A percentile compares a stretch with the other conserved stretches of the same genome.
These are phyloP conservation scores for Phytopythium mirpurense DNA, from an alignment of 352 stramenopile genomes.

Conservation along the genomic window DNA sequence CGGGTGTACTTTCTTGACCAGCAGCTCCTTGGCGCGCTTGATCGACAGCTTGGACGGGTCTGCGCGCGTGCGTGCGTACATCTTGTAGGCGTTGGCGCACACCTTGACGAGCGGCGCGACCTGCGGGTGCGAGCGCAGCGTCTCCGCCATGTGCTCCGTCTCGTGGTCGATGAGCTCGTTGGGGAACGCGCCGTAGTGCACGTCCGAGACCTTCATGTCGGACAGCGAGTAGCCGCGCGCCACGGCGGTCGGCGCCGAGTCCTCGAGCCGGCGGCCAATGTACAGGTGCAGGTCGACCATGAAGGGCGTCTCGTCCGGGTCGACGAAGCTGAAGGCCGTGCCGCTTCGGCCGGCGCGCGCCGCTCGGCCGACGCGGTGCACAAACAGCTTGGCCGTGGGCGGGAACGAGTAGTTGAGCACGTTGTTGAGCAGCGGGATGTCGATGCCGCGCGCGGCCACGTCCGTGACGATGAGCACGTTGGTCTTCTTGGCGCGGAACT, in stretches of 20 bases:
- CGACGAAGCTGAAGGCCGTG: conserved; percentile 95
- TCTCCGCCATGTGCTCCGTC: conserved; percentile 92
- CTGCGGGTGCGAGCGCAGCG: conserved; percentile 77
- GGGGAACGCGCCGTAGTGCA: conserved; percentile 98
- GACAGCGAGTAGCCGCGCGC: conserved; percentile 84
- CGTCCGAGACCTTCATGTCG: conserved; percentile 93
- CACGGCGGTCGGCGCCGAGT: conserved; percentile 50
- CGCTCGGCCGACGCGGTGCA: conserved; percentile 95
- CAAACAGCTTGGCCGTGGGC: conserved; percentile 91
- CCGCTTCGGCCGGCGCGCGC: conserved; percentile 93
- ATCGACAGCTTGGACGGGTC: conserved; percentile 95
- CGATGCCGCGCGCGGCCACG: conserved; percentile 92
- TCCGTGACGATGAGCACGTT: conserved; percentile 93
- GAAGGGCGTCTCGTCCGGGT: conserved; percentile 97
- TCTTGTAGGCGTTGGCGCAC: conserved; percentile 97
- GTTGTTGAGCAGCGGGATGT: conserved; percentile 96
- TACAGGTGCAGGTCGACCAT: conserved; percentile 98
- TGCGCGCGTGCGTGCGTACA: conserved; percentile 94
- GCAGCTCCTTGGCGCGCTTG: conserved; percentile 91
- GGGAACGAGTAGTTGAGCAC: conserved; percentile 96
- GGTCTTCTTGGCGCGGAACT: conserved; percentile 89
- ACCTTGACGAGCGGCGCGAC: conserved; percentile 84
- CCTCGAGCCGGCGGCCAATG: conserved; percentile 84
- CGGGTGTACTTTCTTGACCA: conserved; percentile 89
- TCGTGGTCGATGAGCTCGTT: conserved; percentile 95